These are phyloP conservation scores for Gleditsia sinensis DNA, from an alignment of 306 rosid species.

Conservation along the genomic window DNA sequence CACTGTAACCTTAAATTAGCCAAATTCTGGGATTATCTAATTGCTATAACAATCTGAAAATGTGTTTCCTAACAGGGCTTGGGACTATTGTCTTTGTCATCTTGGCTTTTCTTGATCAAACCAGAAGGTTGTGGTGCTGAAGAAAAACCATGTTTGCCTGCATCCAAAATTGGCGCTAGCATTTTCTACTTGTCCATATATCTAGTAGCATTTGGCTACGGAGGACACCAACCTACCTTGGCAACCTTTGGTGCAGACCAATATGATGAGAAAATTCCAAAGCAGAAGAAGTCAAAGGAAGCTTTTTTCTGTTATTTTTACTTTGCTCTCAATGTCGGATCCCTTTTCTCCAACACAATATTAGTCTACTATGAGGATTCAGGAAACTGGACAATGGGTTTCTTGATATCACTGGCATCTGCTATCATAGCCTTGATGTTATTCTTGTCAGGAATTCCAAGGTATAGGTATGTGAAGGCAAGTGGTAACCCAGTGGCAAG, in stretches of 20 bases:
- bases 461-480: conserved; percentile 52
- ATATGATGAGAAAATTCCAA: conserved; percentile 55
- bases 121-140: conserved; percentile 63
- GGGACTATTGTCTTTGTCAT: conserved; percentile 52
- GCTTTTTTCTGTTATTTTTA: conserved; percentile 66
- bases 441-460: conserved; percentile 48
- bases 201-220: conserved; percentile 68
- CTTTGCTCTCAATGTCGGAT: conserved; percentile 63
- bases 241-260: conserved; percentile 78
- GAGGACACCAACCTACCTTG: conserved; percentile 72
- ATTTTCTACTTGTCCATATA: conserved; percentile 64
- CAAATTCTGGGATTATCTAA: not conserved
- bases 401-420: conserved; percentile 47
- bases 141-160: conserved; percentile 36
- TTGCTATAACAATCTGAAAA: not conserved
- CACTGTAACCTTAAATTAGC: not conserved
- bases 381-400: conserved; percentile 67
- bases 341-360: conserved; percentile 63
- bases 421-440: conserved; percentile 51
- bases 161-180: conserved; percentile 41
- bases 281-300: conserved; percentile 39
- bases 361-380: conserved; percentile 61
- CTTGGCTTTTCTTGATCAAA: conserved; percentile 56
- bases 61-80: conserved; percentile 50
- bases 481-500: conserved; percentile 62